A percentile compares a stretch with the other conserved stretches of the same genome.
Conservation (phyloP, 495 filamentous ascomycete genomes). For the Sabuloglossum arenarium region DNA sequence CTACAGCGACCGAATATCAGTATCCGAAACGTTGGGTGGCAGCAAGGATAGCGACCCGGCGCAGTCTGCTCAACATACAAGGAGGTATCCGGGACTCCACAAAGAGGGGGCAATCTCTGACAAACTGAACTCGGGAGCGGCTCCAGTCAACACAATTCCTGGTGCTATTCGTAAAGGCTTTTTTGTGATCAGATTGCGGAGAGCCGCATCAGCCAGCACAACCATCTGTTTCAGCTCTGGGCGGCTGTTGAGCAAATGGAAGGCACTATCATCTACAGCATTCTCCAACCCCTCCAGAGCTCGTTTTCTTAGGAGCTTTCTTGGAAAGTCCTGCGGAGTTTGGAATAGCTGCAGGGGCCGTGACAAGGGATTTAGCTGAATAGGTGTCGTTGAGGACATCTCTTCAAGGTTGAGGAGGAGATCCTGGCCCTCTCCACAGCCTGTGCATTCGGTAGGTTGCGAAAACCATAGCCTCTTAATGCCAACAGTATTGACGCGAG, state of each 20-base stretch:
- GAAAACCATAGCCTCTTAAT: neutral
- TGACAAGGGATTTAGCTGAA: neutral
- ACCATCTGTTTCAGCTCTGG: neutral
- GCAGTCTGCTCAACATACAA: neutral
- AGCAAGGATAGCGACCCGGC: neutral
- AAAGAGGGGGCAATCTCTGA: neutral
- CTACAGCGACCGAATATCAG: neutral
- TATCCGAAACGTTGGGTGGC: neutral
- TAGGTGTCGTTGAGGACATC: neutral
- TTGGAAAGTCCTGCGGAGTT: neutral
- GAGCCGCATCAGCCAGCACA: neutral
- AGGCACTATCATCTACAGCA: neutral
- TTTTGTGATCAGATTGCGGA: neutral
- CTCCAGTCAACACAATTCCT: neutral
- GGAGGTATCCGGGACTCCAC: conserved; percentile 5
- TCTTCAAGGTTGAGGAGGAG: neutral
- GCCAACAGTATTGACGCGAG: neutral
- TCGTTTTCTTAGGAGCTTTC: neutral
- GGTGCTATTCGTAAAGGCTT: neutral
- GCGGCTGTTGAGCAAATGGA: neutral
- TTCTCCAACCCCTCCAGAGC: no score
- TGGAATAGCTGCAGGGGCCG: neutral
- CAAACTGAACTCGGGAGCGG: neutral
- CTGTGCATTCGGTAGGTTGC: neutral
- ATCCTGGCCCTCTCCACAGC: neutral